These are phyloP conservation scores for Coemansia reversa DNA, from an alignment of 192 early-diverging fungal species.

Conservation along the genomic window DNA sequence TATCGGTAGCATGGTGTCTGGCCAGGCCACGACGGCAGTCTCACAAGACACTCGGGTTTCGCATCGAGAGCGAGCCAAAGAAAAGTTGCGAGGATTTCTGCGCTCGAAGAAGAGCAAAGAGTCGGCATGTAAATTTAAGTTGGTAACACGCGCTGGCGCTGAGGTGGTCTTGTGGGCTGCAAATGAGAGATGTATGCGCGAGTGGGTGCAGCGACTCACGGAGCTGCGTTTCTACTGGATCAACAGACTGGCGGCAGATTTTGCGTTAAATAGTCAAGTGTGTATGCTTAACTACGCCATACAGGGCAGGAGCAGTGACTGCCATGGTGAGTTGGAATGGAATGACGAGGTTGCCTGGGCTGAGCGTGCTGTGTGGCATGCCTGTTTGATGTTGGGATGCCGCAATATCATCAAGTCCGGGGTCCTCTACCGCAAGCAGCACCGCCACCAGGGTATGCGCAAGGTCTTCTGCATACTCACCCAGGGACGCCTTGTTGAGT, in stretches of 20 bases:
- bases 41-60: background rate
- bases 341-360: constrained; percentile 44
- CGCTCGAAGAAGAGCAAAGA: constrained; percentile 29
- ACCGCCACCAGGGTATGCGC: constrained; percentile 46
- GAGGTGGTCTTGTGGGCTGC: constrained; percentile 42
- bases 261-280: constrained; percentile 29
- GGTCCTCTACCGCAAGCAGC: constrained; percentile 51
- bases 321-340: constrained; percentile 33
- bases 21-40: background rate
- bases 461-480: constrained; percentile 53
- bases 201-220: constrained; percentile 45
- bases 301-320: constrained; percentile 32
- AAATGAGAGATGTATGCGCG: constrained; percentile 35
- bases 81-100: constrained; percentile 27
- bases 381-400: constrained; percentile 48
- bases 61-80: constrained; percentile 10
- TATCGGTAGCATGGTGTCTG: background rate
- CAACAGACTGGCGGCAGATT: constrained; percentile 36
- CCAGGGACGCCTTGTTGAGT: constrained; percentile 47
- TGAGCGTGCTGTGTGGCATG: constrained; percentile 49
- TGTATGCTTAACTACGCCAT: constrained; percentile 38
- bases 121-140: constrained; percentile 31
- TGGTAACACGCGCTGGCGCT: constrained; percentile 36
- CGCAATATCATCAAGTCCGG: constrained; percentile 48
- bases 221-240: constrained; percentile 49